Base-by-base conservation (phyloP, 1,139 yeast species). In the Nematodospora anomalae region DNA sequence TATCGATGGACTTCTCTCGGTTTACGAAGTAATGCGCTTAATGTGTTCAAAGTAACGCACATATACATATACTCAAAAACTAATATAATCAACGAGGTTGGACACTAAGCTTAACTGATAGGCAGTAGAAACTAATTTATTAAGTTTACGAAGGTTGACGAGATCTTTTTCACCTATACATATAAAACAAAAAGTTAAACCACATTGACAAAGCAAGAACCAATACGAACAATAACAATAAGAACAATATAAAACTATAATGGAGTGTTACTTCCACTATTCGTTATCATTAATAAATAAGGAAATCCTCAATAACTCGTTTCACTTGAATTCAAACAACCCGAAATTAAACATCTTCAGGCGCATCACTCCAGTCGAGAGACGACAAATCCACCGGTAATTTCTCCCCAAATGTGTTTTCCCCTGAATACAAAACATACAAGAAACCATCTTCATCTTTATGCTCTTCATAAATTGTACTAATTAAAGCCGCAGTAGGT, bases 371-470 rank as follows among this genome's bases (percentile, higher is more conserved):
- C 24, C 38, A 47, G 30, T 47, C 48, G 29, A 47, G 33, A 11
- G 39, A 30, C 3, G 44, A 36, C 18, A 52, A 42, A 30, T 52
- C 47, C 25, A 57, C 40, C 16, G 51, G 47, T 64, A 37, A 69
- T 61, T 55, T 40, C 33, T 64, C 68, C 37, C 94, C 94, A 65
- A 84, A 84, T 2, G 95, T 84, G 61, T 84, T 84, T 58, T 84
- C 95, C 26, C 95, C 92, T 6, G 89, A 80, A 63, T 90, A 92
- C 46, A 95, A 80, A 49, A 92, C 94, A 62, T 92, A 92, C 56
- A 92, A 77, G 65, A 92, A 92, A 26, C 98, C 98, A 59, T 92
- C 98, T 57, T 90, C 90, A 58, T 92, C 98, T 68, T 89, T 89
- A 65, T 92, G 96, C 63, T 92, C 97, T 54, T 89, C 95, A 58